Evolutionary conservation across 1,284 basidiomycete genomes (phyloP).

Genomic region (Sanguinoderma infundibulare): DNA sequence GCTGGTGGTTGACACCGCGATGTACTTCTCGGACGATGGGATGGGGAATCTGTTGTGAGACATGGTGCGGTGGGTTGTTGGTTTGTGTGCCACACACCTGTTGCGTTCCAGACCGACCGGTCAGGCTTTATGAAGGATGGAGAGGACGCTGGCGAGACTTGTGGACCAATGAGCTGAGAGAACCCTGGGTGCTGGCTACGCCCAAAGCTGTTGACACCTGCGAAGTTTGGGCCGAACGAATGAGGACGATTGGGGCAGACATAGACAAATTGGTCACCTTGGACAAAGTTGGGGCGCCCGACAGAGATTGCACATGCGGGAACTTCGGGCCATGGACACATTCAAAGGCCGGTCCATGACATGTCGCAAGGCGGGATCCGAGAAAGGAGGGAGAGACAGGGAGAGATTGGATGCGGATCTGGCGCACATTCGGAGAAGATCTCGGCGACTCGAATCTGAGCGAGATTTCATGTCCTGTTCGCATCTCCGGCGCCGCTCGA

Average conservation of each 20-base stretch:
- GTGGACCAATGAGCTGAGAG: slow-evolving; percentile 3
- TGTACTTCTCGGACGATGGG: slow-evolving; percentile 48
- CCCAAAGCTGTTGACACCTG: slow-evolving; percentile 15
- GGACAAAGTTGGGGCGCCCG: neutral
- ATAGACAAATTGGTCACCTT: neutral
- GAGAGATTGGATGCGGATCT: slow-evolving; percentile 22
- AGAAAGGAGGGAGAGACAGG: neutral
- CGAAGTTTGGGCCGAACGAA: slow-evolving; percentile 19
- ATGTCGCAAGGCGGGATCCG: slow-evolving; percentile 1
- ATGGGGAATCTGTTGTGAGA: slow-evolving; percentile 35
- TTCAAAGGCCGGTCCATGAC: slow-evolving; percentile 6
- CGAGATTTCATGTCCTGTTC: slow-evolving; percentile 3
- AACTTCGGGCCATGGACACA: slow-evolving; percentile 1
- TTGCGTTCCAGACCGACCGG: neutral
- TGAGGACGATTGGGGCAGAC: slow-evolving; percentile 9
- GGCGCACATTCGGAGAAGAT: slow-evolving; percentile 15
- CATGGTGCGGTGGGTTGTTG: slow-evolving; percentile 22
- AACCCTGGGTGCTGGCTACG: neutral
- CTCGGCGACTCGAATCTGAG: slow-evolving; percentile 14
- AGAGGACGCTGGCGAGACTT: neutral
- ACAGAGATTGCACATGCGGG: neutral
- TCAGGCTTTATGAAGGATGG: slow-evolving; percentile 14
- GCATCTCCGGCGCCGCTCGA: slow-evolving; percentile 5
- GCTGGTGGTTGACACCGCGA: slow-evolving; percentile 61
- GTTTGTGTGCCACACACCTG: slow-evolving; percentile 13